Evolutionary conservation across 805 yeast genomes (phyloP).

Genomic region (Tetrapisispora arboricola): DNA sequence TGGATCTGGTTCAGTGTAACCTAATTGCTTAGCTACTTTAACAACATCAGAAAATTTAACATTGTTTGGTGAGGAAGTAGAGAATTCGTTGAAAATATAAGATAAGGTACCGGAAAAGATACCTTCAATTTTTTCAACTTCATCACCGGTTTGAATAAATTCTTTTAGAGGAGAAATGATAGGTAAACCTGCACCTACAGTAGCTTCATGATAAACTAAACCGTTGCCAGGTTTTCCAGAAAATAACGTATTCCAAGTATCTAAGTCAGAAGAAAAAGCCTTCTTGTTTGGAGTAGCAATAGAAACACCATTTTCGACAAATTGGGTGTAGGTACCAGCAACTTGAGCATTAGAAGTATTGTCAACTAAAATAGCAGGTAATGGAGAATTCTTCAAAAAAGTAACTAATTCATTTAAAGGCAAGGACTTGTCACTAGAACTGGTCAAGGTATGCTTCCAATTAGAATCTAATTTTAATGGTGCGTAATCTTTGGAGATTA

Average conservation of each 20-base stretch:
- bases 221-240: conserved; percentile 45
- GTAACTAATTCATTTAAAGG: conserved; percentile 47
- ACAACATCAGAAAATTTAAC: conserved; percentile 86
- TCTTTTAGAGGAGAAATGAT: conserved; percentile 83
- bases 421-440: conserved; percentile 38
- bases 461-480: conserved; percentile 50
- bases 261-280: conserved; percentile 76
- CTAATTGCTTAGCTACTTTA: conserved; percentile 74
- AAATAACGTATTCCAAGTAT: conserved; percentile 70
- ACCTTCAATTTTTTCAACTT: conserved; percentile 86
- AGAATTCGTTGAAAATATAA: conserved; percentile 88
- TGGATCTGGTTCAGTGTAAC: conserved; percentile 99
- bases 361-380: conserved; percentile 80
- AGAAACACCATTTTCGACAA: conserved; percentile 70
- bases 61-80: conserved; percentile 51
- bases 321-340: conserved; percentile 67
- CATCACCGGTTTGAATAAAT: conserved; percentile 85
- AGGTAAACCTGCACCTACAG: conserved; percentile 98
- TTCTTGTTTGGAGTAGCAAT: conserved; percentile 98
- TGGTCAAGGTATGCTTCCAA: conserved; percentile 43
- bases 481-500: conserved; percentile 55
- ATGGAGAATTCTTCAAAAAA: conserved; percentile 53
- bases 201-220: conserved; percentile 92
- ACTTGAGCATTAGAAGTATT: conserved; percentile 80
- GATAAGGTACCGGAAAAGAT: conserved; percentile 94